These are phyloP conservation scores for Neonectria sp. DNA, from an alignment of 2,329 filamentous ascomycete species.

Conservation along the genomic window DNA sequence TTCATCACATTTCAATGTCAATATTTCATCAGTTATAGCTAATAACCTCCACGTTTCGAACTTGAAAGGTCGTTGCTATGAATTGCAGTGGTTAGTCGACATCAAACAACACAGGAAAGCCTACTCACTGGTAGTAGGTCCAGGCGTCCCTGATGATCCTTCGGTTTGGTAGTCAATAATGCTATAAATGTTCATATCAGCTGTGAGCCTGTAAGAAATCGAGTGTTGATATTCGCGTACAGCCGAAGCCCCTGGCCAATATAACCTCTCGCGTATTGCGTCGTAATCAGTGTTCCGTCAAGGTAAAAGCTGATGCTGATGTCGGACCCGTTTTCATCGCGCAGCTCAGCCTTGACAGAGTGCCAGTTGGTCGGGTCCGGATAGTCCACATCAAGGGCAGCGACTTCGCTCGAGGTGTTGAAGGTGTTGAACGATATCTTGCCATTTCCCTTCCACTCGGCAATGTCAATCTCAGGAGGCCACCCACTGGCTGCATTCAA, in stretches of 20 bases:
- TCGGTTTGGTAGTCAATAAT: background rate
- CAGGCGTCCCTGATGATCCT: background rate
- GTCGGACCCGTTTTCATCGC: slow-evolving; percentile 36
- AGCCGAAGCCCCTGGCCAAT: background rate
- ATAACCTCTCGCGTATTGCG: background rate
- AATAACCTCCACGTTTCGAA: slow-evolving; percentile 28
- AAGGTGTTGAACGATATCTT: slow-evolving; percentile 42
- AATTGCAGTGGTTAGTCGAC: background rate
- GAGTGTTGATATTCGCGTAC: background rate
- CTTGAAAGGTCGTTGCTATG: background rate
- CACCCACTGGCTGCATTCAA: slow-evolving; percentile 36
- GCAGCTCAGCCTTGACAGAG: slow-evolving; percentile 36
- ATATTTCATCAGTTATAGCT: slow-evolving; percentile 31
- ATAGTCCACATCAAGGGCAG: slow-evolving; percentile 33
- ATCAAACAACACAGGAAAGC: background rate
- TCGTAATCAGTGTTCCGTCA: slow-evolving; percentile 6
- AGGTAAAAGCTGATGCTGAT: slow-evolving; percentile 42
- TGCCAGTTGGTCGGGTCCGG: slow-evolving; percentile 34
- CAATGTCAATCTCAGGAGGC: slow-evolving; percentile 40
- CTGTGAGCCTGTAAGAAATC: background rate
- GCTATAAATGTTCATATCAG: background rate
- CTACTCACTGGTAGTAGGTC: background rate
- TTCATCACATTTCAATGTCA: too few relatives aligned
- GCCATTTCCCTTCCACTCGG: slow-evolving; percentile 37
- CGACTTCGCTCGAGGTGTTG: slow-evolving; percentile 34